A percentile compares a stretch with the other conserved stretches of the same genome.
Conservation (phyloP, 140 eudicot genomes). For the Flaveria floridana region DNA sequence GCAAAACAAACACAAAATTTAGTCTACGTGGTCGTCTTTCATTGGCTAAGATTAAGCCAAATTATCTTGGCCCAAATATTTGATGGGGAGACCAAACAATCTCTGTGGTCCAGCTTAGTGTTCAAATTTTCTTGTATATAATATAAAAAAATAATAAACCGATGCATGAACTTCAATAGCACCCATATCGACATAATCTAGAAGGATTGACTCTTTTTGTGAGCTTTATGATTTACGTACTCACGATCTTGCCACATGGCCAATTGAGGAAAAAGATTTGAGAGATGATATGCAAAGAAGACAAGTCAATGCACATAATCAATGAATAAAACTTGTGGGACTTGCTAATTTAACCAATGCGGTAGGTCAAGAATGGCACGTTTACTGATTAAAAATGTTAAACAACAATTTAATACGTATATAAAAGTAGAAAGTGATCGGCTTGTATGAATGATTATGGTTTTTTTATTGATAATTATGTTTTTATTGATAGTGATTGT, state of each 20-base stretch:
- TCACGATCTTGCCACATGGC: constrained; percentile 41
- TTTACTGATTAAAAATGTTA: not conserved
- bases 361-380: constrained; percentile 23
- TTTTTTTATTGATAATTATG: not conserved
- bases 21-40: constrained; percentile 9
- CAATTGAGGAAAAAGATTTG: constrained; percentile 20
- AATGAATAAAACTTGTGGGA: constrained; percentile 26
- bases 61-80: constrained; percentile 21
- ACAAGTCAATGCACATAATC: constrained; percentile 16
- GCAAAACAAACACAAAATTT: not conserved
- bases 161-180: constrained; percentile 39
- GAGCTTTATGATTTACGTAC: constrained; percentile 22
- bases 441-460: not conserved
- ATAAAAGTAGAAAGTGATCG: not conserved
- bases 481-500: not conserved
- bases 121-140: constrained; percentile 23
- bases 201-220: constrained; percentile 37
- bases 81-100: constrained; percentile 26
- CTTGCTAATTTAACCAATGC: constrained; percentile 14
- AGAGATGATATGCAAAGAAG: constrained; percentile 2
- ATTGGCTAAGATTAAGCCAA: constrained; percentile 27
- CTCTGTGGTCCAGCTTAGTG: constrained; percentile 27
- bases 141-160: constrained; percentile 17
- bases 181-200: constrained; percentile 35
- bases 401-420: not conserved